Conservation (phyloP, 176 grass and related monocot species). For the Eleusine coracana region DNA sequence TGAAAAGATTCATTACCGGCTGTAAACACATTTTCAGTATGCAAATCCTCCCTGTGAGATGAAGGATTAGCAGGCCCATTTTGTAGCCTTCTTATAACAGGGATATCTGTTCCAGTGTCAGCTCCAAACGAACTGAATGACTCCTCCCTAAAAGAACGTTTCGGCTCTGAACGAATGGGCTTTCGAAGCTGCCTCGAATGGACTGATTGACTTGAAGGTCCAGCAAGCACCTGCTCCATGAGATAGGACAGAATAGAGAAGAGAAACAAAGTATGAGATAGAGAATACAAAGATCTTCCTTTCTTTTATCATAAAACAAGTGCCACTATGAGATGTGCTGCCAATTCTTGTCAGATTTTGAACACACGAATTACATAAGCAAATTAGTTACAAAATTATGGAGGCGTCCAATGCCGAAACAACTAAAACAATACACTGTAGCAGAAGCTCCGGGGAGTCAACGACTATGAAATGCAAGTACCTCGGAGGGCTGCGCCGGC, state of each 20-base stretch:
- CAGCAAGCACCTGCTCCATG: conserved; percentile 29
- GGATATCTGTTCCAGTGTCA: conserved; percentile 23
- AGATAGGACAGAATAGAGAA: background rate
- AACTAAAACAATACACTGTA: background rate
- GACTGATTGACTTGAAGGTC: conserved; percentile 35
- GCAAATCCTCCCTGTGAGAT: conserved; percentile 30
- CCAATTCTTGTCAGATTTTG: conserved; percentile 3
- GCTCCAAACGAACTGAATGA: conserved; percentile 40
- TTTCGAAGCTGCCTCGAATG: conserved; percentile 36
- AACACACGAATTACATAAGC: background rate
- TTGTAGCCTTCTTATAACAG: conserved; percentile 18
- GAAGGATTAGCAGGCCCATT: conserved; percentile 29
- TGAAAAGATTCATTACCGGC: conserved; percentile 26
- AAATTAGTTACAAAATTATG: conserved; percentile 4
- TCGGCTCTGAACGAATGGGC: conserved; percentile 13
- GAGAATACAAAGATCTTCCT: background rate
- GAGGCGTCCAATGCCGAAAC: background rate
- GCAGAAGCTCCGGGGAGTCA: background rate
- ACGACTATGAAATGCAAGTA: background rate
- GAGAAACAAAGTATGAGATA: conserved; percentile 39
- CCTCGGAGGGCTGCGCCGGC: background rate
- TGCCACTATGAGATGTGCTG: background rate
- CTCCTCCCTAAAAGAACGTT: conserved; percentile 39
- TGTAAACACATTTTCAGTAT: conserved; percentile 22
- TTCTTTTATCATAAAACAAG: conserved; percentile 31